Evolutionary conservation across 768 basidiomycete genomes (phyloP).

Genomic region (Termitomyces titanicus): DNA sequence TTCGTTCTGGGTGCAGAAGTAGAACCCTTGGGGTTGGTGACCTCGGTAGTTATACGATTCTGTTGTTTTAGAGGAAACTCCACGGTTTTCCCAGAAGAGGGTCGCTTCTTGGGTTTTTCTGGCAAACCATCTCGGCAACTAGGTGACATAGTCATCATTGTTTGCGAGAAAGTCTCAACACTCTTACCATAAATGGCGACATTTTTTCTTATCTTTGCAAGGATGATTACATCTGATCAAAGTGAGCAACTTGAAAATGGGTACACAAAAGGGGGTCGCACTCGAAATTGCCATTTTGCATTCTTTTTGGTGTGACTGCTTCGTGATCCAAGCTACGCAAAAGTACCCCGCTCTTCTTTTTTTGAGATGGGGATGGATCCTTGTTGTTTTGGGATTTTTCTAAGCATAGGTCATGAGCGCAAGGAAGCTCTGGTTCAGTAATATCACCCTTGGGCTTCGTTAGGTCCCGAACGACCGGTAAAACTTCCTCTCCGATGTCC

Average conservation of each 20-base stretch:
- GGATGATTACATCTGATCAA: constrained; percentile 68
- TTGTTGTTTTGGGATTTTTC: neutral
- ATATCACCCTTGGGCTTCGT: constrained; percentile 23
- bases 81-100: constrained; percentile 9
- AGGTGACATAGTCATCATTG: neutral
- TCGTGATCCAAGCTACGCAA: neutral
- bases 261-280: constrained; percentile 24
- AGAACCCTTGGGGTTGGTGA: constrained; percentile 20
- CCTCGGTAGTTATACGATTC: constrained; percentile 4
- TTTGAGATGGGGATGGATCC: neutral
- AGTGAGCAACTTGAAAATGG: neutral
- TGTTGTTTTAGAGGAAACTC: neutral
- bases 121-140: constrained; percentile 73
- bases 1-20: constrained; percentile 2
- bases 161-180: neutral
- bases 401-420: neutral
- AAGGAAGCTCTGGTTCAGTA: neutral
- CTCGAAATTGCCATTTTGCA: constrained; percentile 66
- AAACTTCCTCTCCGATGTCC: constrained; percentile 33
- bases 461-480: constrained; percentile 29
- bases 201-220: constrained; percentile 74
- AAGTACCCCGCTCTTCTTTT: neutral
- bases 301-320: constrained; percentile 27
- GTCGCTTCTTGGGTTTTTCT: constrained; percentile 38
- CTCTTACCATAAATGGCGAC: constrained; percentile 72